Conservation (phyloP, 169 alveolate species). For the Plasmodium falciparum region DNA sequence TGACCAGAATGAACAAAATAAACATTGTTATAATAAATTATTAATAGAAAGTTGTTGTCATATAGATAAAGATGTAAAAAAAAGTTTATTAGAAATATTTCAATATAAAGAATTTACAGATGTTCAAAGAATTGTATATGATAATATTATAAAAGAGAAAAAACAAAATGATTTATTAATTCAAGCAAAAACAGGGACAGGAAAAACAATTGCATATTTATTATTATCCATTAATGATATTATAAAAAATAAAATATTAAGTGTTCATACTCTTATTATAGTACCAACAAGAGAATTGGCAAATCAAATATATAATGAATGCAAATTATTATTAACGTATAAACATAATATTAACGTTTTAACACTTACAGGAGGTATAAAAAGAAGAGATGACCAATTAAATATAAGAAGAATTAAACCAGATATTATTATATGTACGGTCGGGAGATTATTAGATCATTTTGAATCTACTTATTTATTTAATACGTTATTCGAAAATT, state of each 20-base stretch:
- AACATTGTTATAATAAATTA: background rate
- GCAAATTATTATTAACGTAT: slow-evolving; percentile 92
- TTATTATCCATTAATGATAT: slow-evolving; percentile 93
- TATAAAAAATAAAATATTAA: slow-evolving; percentile 87
- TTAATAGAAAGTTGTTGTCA: slow-evolving; percentile 41
- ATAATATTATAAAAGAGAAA: slow-evolving; percentile 56
- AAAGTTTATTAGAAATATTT: slow-evolving; percentile 56
- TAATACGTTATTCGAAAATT: slow-evolving; percentile 87
- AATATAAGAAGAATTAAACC: slow-evolving; percentile 91
- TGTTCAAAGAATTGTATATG: slow-evolving; percentile 71
- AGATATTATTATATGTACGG: slow-evolving; percentile 95
- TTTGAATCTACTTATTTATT: slow-evolving; percentile 94
- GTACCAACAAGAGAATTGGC: slow-evolving; percentile 98
- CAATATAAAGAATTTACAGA: slow-evolving; percentile 70
- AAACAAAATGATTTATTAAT: slow-evolving; percentile 88
- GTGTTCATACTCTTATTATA: slow-evolving; percentile 91
- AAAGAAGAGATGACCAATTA: slow-evolving; percentile 92
- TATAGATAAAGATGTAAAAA: slow-evolving; percentile 55
- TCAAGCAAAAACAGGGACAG: slow-evolving; percentile 96
- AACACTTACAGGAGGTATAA: slow-evolving; percentile 95
- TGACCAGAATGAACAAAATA: background rate
- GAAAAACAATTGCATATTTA: slow-evolving; percentile 93
- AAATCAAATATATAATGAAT: slow-evolving; percentile 91
- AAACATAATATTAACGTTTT: slow-evolving; percentile 91
- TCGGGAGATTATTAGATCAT: slow-evolving; percentile 96